phyloP scores from a whole-genome alignment of 306 rosid genomes.

The Casuarina equisetifolia region DNA sequence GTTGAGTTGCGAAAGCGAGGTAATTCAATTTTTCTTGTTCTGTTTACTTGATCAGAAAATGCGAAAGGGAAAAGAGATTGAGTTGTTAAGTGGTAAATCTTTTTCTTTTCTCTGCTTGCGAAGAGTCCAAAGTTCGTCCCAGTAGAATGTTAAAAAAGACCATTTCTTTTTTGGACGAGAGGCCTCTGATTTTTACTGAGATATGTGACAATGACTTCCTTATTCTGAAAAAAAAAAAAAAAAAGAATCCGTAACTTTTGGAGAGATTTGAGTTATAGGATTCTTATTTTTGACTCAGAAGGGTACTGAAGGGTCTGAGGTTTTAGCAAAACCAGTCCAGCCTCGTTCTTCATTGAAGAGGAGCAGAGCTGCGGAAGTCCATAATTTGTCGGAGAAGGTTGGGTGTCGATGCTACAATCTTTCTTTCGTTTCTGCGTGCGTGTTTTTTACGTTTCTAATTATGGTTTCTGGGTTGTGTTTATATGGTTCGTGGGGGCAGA shows the following conservation, averaged over 20 bases:
- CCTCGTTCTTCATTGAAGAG: constrained; percentile 72
- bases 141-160: too few species aligned
- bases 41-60: constrained; percentile 16
- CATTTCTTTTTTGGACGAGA: too few species aligned
- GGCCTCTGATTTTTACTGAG: too few species aligned
- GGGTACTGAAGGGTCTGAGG: constrained; percentile 53
- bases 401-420: constrained; percentile 9
- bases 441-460: not conserved
- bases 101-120: not conserved
- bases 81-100: not conserved
- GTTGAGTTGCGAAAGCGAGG: constrained; percentile 59
- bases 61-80: not conserved
- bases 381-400: constrained; percentile 96
- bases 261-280: constrained; percentile 16
- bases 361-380: constrained; percentile 90
- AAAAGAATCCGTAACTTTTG: not conserved
- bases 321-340: constrained; percentile 43
- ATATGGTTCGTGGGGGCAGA: constrained; percentile 50
- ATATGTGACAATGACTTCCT: too few species aligned
- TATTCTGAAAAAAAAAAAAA: too few species aligned
- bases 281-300: constrained; percentile 34
- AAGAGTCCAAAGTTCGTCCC: not conserved
- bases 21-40: constrained; percentile 6
- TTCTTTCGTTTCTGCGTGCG: not conserved
- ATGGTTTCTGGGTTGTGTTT: constrained; percentile 24